Conservation (phyloP, 768 basidiomycete genomes). For the Naganishia antarctica region DNA sequence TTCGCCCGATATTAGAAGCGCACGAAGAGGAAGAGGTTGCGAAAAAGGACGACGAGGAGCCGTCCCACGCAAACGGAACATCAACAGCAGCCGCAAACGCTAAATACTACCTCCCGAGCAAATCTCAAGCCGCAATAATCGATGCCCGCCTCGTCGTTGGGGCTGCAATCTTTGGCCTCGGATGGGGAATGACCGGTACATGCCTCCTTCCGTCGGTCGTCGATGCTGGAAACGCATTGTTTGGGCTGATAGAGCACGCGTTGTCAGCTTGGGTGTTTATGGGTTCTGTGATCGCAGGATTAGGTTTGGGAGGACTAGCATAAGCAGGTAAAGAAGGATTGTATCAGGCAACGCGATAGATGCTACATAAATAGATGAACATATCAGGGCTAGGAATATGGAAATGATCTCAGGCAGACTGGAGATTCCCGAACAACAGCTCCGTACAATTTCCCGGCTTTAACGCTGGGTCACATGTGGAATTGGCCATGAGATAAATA, state of each 20-base stretch:
- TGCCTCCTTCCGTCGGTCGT: slow-evolving; percentile 35
- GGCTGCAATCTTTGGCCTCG: slow-evolving; percentile 45
- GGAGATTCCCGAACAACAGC: no score
- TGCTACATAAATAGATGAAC: neutral
- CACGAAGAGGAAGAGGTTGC: neutral
- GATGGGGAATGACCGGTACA: slow-evolving; percentile 49
- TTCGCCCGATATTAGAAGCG: neutral
- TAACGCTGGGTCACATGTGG: no score
- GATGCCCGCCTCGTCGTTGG: slow-evolving; percentile 40
- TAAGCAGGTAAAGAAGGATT: neutral
- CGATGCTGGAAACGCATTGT: neutral
- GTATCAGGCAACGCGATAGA: no score
- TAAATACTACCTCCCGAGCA: slow-evolving; percentile 14
- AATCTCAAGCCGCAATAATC: slow-evolving; percentile 11
- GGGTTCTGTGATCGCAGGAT: neutral
- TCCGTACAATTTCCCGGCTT: no score
- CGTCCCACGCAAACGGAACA: neutral
- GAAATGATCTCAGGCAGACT: no score
- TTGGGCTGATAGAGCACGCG: neutral
- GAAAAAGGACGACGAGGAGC: slow-evolving; percentile 14
- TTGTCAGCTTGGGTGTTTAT: neutral
- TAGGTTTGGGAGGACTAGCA: slow-evolving; percentile 7
- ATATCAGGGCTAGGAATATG: no score
- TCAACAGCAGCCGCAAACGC: neutral
- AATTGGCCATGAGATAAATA: no score